A percentile compares a stretch with the other conserved stretches of the same genome.
phyloP scores from a whole-genome alignment of 2,329 filamentous ascomycete genomes.

The Pseudocercospora macadamiae region DNA sequence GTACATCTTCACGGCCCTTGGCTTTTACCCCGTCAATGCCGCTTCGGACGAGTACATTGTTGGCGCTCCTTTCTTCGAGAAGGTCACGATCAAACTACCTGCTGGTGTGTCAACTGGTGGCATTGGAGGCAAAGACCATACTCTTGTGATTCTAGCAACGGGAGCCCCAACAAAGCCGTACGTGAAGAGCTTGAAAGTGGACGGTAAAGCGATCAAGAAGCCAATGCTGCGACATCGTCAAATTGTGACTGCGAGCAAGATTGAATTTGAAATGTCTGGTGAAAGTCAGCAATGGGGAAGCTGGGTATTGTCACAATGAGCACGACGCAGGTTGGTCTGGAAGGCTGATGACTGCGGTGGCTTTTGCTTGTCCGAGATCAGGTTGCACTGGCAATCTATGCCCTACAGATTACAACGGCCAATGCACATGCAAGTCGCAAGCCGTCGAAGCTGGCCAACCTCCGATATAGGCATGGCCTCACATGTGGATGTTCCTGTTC shows the following conservation, averaged over 20 bases:
- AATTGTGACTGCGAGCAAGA: constrained; percentile 43
- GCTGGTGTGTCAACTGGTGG: constrained; percentile 38
- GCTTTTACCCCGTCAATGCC: constrained; percentile 53
- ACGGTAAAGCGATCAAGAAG: constrained; percentile 40
- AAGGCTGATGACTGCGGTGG: background rate
- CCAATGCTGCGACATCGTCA: constrained; percentile 47
- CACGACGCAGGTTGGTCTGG: too few relatives aligned
- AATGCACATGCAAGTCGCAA: too few relatives aligned
- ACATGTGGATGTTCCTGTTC: background rate
- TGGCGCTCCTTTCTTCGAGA: constrained; percentile 52
- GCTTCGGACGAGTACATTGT: constrained; percentile 51
- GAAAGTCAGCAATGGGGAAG: constrained; percentile 41
- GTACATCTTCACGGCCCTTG: constrained; percentile 53
- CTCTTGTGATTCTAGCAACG: constrained; percentile 46
- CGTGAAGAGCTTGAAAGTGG: constrained; percentile 46
- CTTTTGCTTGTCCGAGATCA: background rate
- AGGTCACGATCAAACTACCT: constrained; percentile 45
- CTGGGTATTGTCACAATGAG: background rate
- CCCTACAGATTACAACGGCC: too few relatives aligned
- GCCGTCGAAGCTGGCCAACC: too few relatives aligned
- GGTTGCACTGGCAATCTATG: too few relatives aligned
- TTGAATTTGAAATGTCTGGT: constrained; percentile 53
- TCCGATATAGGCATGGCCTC: too few relatives aligned
- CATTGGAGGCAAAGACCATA: constrained; percentile 27
- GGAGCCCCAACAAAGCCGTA: constrained; percentile 47